Percentiles rank a stretch among this genome's conserved stretches.
phyloP scores from a whole-genome alignment of 768 basidiomycete species.

The Agrocybe chaxingu region DNA sequence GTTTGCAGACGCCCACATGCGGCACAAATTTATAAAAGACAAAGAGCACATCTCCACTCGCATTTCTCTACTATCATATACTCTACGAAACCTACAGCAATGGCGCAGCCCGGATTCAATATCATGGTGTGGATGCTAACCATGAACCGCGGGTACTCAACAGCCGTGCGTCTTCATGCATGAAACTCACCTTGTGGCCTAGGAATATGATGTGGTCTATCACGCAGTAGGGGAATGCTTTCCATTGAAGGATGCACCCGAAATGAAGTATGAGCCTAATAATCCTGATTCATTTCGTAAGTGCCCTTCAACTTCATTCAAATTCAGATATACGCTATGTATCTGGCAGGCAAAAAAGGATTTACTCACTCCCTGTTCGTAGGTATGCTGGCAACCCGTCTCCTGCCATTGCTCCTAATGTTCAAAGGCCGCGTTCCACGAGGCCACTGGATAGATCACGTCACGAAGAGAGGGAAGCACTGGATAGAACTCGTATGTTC shows the following conservation, averaged over 20 bases:
- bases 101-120: slow-evolving; percentile 15
- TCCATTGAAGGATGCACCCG: slow-evolving; percentile 37
- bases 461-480: slow-evolving; percentile 63
- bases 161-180: slow-evolving; percentile 43
- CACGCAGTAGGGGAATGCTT: slow-evolving; percentile 59
- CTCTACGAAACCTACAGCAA: too few relatives aligned
- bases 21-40: too few relatives aligned
- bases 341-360: neutral
- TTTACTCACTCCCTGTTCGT: neutral
- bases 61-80: too few relatives aligned
- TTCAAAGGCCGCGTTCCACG: slow-evolving; percentile 76
- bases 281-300: slow-evolving; percentile 67
- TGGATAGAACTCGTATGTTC: slow-evolving; percentile 73
- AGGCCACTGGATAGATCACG: slow-evolving; percentile 66
- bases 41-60: too few relatives aligned
- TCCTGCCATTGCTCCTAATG: slow-evolving; percentile 84
- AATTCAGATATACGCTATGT: too few relatives aligned
- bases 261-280: slow-evolving; percentile 49
- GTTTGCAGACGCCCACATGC: too few relatives aligned
- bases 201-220: slow-evolving; percentile 77
- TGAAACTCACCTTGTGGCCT: slow-evolving; percentile 2
- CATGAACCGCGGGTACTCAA: slow-evolving; percentile 68
- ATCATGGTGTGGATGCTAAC: slow-evolving; percentile 82
- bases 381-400: slow-evolving; percentile 71
- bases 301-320: slow-evolving; percentile 20